Conservation (phyloP, 805 yeast species). For the Ogataea methylovora region DNA sequence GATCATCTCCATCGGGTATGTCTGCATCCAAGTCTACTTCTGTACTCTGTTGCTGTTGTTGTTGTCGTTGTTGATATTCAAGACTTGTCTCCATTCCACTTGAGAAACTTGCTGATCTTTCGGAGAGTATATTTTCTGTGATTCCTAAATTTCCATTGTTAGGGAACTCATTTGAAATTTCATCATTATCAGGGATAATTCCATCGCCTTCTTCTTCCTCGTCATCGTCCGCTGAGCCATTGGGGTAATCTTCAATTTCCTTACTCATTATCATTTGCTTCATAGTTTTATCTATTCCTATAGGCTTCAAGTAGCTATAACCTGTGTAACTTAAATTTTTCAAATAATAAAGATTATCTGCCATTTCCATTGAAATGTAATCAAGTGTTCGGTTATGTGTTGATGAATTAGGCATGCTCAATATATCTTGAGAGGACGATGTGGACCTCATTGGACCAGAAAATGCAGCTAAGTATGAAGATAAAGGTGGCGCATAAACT, state of each 20-base stretch:
- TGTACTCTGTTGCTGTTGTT: slow-evolving; percentile 10
- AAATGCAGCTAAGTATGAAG: slow-evolving; percentile 44
- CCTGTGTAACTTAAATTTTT: slow-evolving; percentile 37
- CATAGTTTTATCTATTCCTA: slow-evolving; percentile 54
- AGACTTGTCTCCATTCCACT: too few species aligned
- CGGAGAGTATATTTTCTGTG: too few species aligned
- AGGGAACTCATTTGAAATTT: too few species aligned
- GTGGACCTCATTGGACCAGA: slow-evolving; percentile 23
- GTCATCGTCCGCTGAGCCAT: slow-evolving; percentile 4
- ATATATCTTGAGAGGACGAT: slow-evolving; percentile 17
- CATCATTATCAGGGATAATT: slow-evolving; percentile 22
- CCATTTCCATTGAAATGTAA: slow-evolving; percentile 12
- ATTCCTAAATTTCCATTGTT: too few species aligned
- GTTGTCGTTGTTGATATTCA: too few species aligned
- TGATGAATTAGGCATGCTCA: slow-evolving; percentile 12
- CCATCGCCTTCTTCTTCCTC: slow-evolving; percentile 11
- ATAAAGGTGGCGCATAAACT: slow-evolving; percentile 28
- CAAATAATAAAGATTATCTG: slow-evolving; percentile 17
- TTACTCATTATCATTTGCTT: slow-evolving; percentile 23
- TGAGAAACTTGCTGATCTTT: too few species aligned
- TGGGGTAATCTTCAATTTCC: slow-evolving; percentile 9
- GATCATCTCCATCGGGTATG: slow-evolving; percentile 34
- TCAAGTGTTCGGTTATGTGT: slow-evolving; percentile 7
- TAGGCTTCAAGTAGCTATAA: slow-evolving; percentile 41
- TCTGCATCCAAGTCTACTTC: slow-evolving; percentile 39